Percentiles rank a stretch among this genome's conserved stretches.
phyloP scores from a whole-genome alignment of 768 basidiomycete species.

The Trametes punicea region DNA sequence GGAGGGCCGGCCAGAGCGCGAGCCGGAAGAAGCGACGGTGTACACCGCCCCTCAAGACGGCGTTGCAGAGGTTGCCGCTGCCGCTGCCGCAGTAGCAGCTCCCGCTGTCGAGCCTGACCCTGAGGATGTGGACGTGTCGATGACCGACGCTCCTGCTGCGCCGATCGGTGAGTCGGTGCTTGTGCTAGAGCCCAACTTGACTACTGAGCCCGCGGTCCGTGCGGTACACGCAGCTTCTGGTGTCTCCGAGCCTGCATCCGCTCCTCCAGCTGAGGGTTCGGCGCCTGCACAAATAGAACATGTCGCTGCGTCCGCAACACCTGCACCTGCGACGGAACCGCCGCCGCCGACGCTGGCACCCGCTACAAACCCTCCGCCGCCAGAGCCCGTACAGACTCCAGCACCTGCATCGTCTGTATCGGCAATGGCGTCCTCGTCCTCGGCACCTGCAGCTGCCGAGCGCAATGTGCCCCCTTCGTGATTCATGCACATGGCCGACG shows the following conservation, averaged over 20 bases:
- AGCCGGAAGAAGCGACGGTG: conserved; percentile 3
- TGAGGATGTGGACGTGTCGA: conserved; percentile 12
- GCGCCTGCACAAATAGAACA: background rate
- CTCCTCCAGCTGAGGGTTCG: background rate
- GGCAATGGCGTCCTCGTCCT: too few relatives aligned
- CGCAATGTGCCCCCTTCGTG: background rate
- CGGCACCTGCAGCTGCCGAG: background rate
- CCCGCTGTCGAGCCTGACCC: background rate
- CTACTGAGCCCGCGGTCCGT: background rate
- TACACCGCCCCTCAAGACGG: conserved; percentile 7
- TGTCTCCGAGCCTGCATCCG: background rate
- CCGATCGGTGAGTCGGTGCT: background rate
- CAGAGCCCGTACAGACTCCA: background rate
- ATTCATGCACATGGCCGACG: too few relatives aligned
- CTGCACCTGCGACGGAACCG: background rate
- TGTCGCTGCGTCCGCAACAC: background rate
- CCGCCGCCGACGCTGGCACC: too few relatives aligned
- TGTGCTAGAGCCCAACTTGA: background rate
- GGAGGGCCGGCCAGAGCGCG: background rate
- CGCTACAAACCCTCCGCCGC: background rate
- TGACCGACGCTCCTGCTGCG: background rate
- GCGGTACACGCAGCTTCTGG: background rate
- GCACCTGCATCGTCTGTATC: background rate
- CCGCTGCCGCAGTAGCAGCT: background rate
- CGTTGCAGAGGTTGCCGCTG: background rate